Percentiles rank a stretch among this genome's conserved stretches.
Conservation (phyloP, 768 basidiomycete species). For the Hericium rajendrae region DNA sequence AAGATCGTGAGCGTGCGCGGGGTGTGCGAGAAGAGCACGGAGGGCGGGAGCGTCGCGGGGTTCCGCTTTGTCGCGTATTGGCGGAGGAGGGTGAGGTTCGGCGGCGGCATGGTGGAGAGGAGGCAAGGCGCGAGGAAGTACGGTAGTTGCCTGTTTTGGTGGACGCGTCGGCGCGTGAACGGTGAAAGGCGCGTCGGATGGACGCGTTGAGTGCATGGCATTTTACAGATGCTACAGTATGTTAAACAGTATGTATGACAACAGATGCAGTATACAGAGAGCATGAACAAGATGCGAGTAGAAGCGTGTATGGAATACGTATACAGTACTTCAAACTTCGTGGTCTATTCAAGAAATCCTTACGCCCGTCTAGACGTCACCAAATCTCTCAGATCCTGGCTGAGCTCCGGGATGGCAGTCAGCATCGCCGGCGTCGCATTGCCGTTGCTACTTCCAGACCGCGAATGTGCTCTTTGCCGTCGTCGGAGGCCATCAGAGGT, state of each 20-base stretch:
- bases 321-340: too few relatives aligned
- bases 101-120: background rate
- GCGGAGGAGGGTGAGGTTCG: constrained; percentile 41
- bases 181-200: background rate
- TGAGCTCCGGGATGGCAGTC: constrained; percentile 9
- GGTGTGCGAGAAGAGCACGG: constrained; percentile 50
- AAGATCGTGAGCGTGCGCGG: constrained; percentile 52
- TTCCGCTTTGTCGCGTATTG: constrained; percentile 45
- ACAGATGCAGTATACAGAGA: background rate
- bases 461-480: constrained; percentile 9
- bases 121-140: background rate
- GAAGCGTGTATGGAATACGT: too few relatives aligned
- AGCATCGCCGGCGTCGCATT: constrained; percentile 2
- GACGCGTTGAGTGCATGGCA: too few relatives aligned
- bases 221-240: background rate
- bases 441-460: background rate
- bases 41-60: constrained; percentile 45
- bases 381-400: constrained; percentile 10
- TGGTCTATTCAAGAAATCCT: too few relatives aligned
- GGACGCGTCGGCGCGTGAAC: background rate
- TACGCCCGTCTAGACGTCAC: constrained; percentile 5
- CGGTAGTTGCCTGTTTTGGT: background rate
- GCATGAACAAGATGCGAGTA: background rate
- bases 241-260: background rate
- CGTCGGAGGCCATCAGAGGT: constrained; percentile 23